Percentiles rank a stretch among this genome's conserved stretches.
Evolutionary conservation across 208 protist species (phyloP).

Genomic region (Crithidia sp.): DNA sequence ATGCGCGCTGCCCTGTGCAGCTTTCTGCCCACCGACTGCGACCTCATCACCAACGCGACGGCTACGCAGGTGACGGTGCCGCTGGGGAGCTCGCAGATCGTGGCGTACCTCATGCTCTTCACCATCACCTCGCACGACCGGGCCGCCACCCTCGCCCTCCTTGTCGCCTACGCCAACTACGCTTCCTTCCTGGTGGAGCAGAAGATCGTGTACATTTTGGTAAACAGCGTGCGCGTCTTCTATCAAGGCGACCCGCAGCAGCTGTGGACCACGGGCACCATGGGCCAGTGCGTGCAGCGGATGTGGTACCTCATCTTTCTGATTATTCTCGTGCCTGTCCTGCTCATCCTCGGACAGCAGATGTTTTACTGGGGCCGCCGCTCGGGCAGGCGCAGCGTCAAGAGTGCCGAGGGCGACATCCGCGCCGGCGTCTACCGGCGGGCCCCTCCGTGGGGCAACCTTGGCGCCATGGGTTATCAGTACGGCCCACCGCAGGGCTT

Average conservation of each 20-base stretch:
- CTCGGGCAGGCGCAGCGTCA: constrained; percentile 53
- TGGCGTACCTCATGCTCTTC: constrained; percentile 17
- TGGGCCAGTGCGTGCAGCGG: constrained; percentile 46
- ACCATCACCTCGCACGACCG: constrained; percentile 38
- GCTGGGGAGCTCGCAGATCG: background rate
- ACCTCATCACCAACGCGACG: constrained; percentile 28
- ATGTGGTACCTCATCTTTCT: constrained; percentile 89
- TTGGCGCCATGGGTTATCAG: constrained; percentile 13
- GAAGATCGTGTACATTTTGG: constrained; percentile 48
- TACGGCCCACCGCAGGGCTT: constrained; percentile 20
- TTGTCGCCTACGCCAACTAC: constrained; percentile 51
- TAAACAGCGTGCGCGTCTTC: constrained; percentile 48
- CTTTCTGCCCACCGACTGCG: constrained; percentile 41
- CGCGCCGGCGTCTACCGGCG: constrained; percentile 61
- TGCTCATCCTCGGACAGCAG: constrained; percentile 54
- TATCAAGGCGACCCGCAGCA: constrained; percentile 28
- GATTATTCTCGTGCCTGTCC: constrained; percentile 70
- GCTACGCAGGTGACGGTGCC: constrained; percentile 14
- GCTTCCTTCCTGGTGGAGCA: constrained; percentile 54
- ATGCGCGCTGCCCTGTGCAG: constrained; percentile 37
- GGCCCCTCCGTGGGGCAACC: constrained; percentile 17
- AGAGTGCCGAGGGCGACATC: constrained; percentile 65
- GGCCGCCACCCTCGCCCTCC: constrained; percentile 37
- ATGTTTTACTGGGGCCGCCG: constrained; percentile 54
- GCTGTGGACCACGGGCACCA: constrained; percentile 35